Evolutionary conservation across 768 basidiomycete species (phyloP), one percentile per base, ranked within the genome.

Genomic region (Gautieria morchelliformis): DNA sequence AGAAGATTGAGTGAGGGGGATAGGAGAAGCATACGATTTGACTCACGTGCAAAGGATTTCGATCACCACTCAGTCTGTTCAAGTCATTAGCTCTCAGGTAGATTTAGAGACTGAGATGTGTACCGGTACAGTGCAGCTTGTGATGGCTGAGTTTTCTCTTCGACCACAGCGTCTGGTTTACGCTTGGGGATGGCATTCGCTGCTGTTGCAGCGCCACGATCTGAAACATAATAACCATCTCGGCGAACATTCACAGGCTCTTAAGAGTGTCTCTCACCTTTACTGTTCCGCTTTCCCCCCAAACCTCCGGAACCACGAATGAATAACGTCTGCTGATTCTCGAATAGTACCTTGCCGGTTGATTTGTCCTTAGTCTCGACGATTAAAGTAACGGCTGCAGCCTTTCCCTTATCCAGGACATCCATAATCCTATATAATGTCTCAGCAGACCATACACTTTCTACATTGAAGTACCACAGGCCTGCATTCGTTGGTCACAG

Each of bases 261-360:
- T 27, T 48, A 46, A 14, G 33, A 15, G 5, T n/a, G n/a, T 20
- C 19, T 57, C 78, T 59, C 64, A 91, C 93, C 90, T 50, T 74
- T 82, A 33, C 93, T 93, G 32, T 70, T 72, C 58, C 90, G 88
- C 74, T 88, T 91, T 17, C 96, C 96, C 3, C 92, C 92, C 69
- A 99, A 96, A 0, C 93, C 94, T n/a, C 96, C 96, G 24, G 89
- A 79, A 1, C 93, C 94, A 56, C 96, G 89, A 61, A 95, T 83
- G 70, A 97, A 89, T 1, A 94, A 76, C 0, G 95, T 99, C 12
- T 84, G 81, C 68, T 94, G 89, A 69, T 91, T 96, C 72, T 96
- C 93, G 66, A 91, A 95, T 54, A 98, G 77, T 53, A 90, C 71
- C 56, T 87, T 75, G 2, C 93, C 93, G 0, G 84, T 82, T 46